These are phyloP conservation scores for Cercophora samala DNA, from an alignment of 495 filamentous ascomycete species.

Conservation along the genomic window DNA sequence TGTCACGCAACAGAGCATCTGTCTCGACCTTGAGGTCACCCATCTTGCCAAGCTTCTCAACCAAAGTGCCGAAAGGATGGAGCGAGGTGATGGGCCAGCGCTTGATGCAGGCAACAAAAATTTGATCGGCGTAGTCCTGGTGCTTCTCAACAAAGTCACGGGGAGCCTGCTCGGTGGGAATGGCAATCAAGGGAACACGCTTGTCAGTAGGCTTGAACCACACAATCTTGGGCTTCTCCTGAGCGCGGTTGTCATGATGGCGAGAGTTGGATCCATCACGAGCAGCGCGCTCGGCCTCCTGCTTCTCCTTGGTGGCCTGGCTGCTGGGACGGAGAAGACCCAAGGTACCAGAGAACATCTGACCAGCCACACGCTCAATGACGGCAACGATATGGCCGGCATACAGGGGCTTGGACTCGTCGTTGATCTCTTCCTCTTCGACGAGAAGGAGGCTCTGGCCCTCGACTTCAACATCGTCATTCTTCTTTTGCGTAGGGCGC, in stretches of 20 bases:
- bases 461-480: conserved; percentile 98
- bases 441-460: conserved; percentile 94
- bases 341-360: conserved; percentile 98
- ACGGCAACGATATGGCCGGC: conserved; percentile 96
- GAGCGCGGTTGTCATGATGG: conserved; percentile 70
- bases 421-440: conserved; percentile 97
- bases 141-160: conserved; percentile 98
- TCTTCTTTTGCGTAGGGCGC: conserved; percentile 98
- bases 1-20: conserved; percentile 92
- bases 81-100: conserved; percentile 99
- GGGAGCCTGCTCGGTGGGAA: conserved; percentile 95
- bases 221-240: conserved; percentile 98
- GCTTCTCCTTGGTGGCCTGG: conserved; percentile 99
- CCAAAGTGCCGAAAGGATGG: conserved; percentile 95
- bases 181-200: conserved; percentile 94
- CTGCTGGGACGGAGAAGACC: conserved; percentile 93
- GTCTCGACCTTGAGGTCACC: conserved; percentile 95
- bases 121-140: conserved; percentile 93
- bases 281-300: conserved; percentile 91
- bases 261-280: conserved; percentile 78
- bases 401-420: conserved; percentile 95
- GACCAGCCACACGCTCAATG: conserved; percentile 91
- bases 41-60: conserved; percentile 96
- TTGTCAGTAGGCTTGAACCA: conserved; percentile 99
- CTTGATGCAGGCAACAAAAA: conserved; percentile 99